These are phyloP conservation scores for Elymus sibiricus DNA, from an alignment of 176 grass and related monocot species.

Conservation along the genomic window DNA sequence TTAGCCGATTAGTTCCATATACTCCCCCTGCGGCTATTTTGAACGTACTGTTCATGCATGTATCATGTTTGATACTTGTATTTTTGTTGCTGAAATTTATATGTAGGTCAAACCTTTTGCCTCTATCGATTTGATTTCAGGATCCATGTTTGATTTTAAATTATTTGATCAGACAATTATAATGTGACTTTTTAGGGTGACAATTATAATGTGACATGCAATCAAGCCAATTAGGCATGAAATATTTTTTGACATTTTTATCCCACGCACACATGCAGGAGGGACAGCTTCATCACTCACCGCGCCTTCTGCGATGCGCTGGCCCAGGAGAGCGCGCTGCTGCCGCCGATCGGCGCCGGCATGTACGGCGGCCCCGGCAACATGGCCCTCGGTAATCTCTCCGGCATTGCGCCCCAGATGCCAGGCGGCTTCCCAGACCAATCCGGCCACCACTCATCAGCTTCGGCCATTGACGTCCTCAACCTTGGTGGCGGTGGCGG, in stretches of 20 bases:
- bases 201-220: background rate
- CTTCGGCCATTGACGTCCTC: conserved; percentile 47
- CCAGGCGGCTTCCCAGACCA: conserved; percentile 42
- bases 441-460: conserved; percentile 27
- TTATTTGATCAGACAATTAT: background rate
- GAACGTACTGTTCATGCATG: no score
- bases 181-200: background rate
- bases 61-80: background rate
- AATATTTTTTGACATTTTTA: background rate
- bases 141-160: background rate
- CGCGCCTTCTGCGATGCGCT: conserved; percentile 96
- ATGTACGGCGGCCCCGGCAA: conserved; percentile 44
- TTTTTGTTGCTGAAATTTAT: background rate
- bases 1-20: no score
- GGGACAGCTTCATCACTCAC: conserved; percentile 99
- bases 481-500: conserved; percentile 32
- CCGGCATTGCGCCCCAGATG: conserved; percentile 34
- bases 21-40: no score
- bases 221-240: background rate
- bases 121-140: no score
- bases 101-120: no score
- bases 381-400: conserved; percentile 58
- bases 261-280: conserved; percentile 40
- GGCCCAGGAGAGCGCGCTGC: conserved; percentile 75
- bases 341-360: conserved; percentile 43